A percentile compares a stretch with the other conserved stretches of the same genome.
Evolutionary conservation across 208 protist genomes (phyloP).

Genomic region (Crithidia bombi): DNA sequence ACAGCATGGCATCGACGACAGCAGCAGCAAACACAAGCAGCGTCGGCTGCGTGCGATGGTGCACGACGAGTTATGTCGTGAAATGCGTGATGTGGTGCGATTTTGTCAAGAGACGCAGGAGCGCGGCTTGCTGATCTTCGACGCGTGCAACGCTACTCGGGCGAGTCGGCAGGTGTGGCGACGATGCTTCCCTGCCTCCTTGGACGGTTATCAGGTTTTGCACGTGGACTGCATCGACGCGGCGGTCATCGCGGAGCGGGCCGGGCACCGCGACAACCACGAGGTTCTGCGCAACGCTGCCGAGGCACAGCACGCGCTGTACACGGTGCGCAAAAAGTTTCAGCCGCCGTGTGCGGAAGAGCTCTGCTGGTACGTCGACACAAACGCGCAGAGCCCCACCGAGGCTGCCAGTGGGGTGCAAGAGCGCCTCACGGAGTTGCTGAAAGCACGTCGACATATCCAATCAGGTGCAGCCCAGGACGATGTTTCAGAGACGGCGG

Average conservation of each 20-base stretch:
- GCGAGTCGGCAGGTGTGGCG: slow-evolving; percentile 47
- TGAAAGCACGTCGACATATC: neutral
- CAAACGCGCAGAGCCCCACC: neutral
- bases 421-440: neutral
- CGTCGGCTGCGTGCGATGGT: slow-evolving; percentile 50
- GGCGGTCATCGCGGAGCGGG: slow-evolving; percentile 34
- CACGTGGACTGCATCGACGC: slow-evolving; percentile 62
- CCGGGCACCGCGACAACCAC: slow-evolving; percentile 45
- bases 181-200: slow-evolving; percentile 26
- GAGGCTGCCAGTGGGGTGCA: slow-evolving; percentile 19
- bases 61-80: slow-evolving; percentile 36
- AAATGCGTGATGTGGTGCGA: slow-evolving; percentile 30
- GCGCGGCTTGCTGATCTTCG: slow-evolving; percentile 62
- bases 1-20: slow-evolving; percentile 39
- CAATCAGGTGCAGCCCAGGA: neutral
- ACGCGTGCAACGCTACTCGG: slow-evolving; percentile 78
- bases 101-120: slow-evolving; percentile 15
- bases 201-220: slow-evolving; percentile 40
- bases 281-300: slow-evolving; percentile 43
- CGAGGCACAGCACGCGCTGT: slow-evolving; percentile 74
- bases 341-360: slow-evolving; percentile 46
- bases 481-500: neutral
- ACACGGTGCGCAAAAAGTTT: slow-evolving; percentile 63
- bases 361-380: slow-evolving; percentile 32
- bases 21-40: slow-evolving; percentile 77